Base-by-base conservation (phyloP, 2,329 filamentous ascomycete genomes). In the Teratosphaeria gauchensis region DNA sequence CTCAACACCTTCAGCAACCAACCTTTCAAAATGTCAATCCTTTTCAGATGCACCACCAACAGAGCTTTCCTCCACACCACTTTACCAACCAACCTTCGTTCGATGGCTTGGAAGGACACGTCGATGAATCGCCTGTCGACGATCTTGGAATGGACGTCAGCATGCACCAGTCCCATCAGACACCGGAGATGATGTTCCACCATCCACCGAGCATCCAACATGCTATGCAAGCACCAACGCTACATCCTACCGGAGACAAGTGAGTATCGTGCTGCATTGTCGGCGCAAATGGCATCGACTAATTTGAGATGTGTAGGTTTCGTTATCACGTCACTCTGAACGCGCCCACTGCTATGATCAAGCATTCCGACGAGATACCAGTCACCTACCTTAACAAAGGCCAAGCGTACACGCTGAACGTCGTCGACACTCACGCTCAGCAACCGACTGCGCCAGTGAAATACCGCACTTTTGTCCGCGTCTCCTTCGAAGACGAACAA, bases 341-440 rank as follows among this genome's bases (percentile, higher is more conserved):
- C 72, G 92, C 94, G 1, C 91, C 92, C 2, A 99, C 94, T 0
- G 94, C 94, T 7, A 99, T 97, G 94, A 87, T 95, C 69, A 95
- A 89, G 72, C 86, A 91, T 62, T 76, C 85, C 1, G 88, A 95
- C 61, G 92, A 97, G 72, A 95, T 97, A 28, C 94, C 94, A 0
- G 84, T 97, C n/a, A 96, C 92, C 0, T 99, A 99, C 71, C 82
- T 99, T 19, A 99, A 99, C 77, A 97, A 97, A 74, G 92, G 92
- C 28, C 92, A 97, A 72, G 90, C 91, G 16, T 99, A 99, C 72
- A 89, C 89, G 0, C 78, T 99, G 19, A 88, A 89, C 2, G 82
- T 99, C 31, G 79, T 88, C 53, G 94, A 99, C 70, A 94, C 88
- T 0, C 78, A 80, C 5, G 83, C 87, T 1, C 78, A 81, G 1